Evolutionary conservation across 441 rosid genomes (phyloP).

Genomic region (Raphanus hybrid): DNA sequence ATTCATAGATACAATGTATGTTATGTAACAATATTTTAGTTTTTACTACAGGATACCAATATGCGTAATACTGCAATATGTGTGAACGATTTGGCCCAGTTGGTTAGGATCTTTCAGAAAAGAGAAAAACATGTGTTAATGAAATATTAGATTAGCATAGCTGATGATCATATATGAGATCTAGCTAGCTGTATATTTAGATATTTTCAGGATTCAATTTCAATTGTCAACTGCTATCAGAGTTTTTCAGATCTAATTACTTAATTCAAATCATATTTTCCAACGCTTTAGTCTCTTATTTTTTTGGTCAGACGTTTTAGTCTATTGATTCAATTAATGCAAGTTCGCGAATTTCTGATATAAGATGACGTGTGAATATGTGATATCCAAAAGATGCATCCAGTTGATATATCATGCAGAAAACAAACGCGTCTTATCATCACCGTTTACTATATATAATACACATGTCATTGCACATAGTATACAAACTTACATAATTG

Average conservation of each 20-base stretch:
- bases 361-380: conserved; percentile 18
- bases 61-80: neutral
- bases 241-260: conserved; percentile 17
- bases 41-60: neutral
- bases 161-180: conserved; percentile 18
- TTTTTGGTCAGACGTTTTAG: neutral
- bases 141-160: neutral
- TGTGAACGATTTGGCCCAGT: neutral
- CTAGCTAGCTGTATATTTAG: conserved; percentile 28
- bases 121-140: neutral
- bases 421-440: conserved; percentile 32
- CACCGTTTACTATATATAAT: neutral
- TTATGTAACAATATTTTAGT: conserved; percentile 1
- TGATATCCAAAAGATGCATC: conserved; percentile 18
- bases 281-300: conserved; percentile 6
- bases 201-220: conserved; percentile 3
- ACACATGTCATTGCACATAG: conserved; percentile 11
- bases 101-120: conserved; percentile 2
- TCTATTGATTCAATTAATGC: conserved; percentile 2
- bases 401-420: neutral
- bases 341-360: neutral
- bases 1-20: neutral
- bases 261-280: neutral
- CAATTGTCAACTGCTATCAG: neutral
- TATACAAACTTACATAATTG: conserved; percentile 8